Percentiles rank a stretch among this genome's conserved stretches.
Evolutionary conservation across 495 filamentous ascomycete genomes (phyloP).

Genomic region (Evansstolkia leycettana): DNA sequence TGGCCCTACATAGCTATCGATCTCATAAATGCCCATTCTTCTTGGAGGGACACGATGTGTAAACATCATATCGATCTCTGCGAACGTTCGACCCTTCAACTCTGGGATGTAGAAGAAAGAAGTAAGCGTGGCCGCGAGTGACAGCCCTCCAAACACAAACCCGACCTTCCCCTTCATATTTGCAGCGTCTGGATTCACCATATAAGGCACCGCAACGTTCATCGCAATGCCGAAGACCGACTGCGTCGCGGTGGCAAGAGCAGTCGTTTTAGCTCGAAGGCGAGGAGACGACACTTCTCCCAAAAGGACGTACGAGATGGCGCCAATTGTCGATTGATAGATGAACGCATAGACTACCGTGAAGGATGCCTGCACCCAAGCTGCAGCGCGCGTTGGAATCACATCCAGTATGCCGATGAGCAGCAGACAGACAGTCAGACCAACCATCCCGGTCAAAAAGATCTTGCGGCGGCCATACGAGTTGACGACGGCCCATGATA

Average conservation of each 20-base stretch:
- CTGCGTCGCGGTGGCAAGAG: slow-evolving; percentile 47
- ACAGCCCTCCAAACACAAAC: slow-evolving; percentile 53
- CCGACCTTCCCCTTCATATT: slow-evolving; percentile 54
- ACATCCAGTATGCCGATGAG: slow-evolving; percentile 52
- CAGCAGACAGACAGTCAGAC: slow-evolving; percentile 37
- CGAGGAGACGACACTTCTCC: slow-evolving; percentile 45
- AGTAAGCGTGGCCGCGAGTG: slow-evolving; percentile 22
- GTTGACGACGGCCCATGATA: slow-evolving; percentile 18
- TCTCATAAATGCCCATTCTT: slow-evolving; percentile 8
- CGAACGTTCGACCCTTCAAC: slow-evolving; percentile 6
- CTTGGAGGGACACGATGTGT: slow-evolving; percentile 16
- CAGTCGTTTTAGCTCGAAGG: slow-evolving; percentile 51
- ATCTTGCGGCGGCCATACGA: slow-evolving; percentile 40
- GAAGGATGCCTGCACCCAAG: slow-evolving; percentile 40
- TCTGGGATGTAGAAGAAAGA: slow-evolving; percentile 43
- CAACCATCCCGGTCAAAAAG: slow-evolving; percentile 36
- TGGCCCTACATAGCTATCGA: too few species aligned
- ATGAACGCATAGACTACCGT: slow-evolving; percentile 46
- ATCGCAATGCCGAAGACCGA: slow-evolving; percentile 41
- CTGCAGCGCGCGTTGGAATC: slow-evolving; percentile 29
- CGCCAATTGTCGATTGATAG: slow-evolving; percentile 46
- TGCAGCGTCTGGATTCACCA: slow-evolving; percentile 53
- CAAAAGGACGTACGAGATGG: slow-evolving; percentile 49
- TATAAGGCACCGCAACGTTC: slow-evolving; percentile 52
- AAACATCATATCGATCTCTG: slow-evolving; percentile 20